phyloP scores from a whole-genome alignment of 106 monocot genomes.

The Phalaenopsis aphrodite region DNA sequence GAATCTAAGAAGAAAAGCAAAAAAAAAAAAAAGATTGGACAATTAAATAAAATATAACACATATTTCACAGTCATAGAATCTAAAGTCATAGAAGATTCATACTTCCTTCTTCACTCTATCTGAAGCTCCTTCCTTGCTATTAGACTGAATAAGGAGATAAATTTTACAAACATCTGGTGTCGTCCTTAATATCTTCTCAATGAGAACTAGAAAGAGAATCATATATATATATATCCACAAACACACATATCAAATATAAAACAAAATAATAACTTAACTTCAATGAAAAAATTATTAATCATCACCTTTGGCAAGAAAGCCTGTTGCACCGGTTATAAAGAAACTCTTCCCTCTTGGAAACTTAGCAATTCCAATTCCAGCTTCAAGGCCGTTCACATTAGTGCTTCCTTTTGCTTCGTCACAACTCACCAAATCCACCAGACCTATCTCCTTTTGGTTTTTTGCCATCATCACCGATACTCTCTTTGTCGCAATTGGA shows the following conservation, averaged over 20 bases:
- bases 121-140: constrained; percentile 51
- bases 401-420: not conserved
- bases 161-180: constrained; percentile 64
- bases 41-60: no score
- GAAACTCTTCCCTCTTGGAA: constrained; percentile 58
- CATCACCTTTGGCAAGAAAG: constrained; percentile 88
- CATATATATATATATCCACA: not conserved
- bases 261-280: not conserved
- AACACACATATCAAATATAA: no score
- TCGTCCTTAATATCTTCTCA: constrained; percentile 80
- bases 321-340: constrained; percentile 88
- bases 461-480: not conserved
- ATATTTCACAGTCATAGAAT: not conserved
- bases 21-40: not conserved
- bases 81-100: constrained; percentile 2
- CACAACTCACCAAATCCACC: constrained; percentile 7
- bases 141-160: constrained; percentile 81
- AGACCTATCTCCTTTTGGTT: not conserved
- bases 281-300: not conserved
- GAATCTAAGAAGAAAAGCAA: constrained; percentile 31
- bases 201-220: constrained; percentile 53
- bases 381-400: constrained; percentile 2
- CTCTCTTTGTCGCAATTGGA: not conserved
- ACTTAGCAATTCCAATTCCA: constrained; percentile 64
- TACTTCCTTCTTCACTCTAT: constrained; percentile 73